Evolutionary conservation across 768 basidiomycete species (phyloP).

Genomic region (Boletus eberwhitei): DNA sequence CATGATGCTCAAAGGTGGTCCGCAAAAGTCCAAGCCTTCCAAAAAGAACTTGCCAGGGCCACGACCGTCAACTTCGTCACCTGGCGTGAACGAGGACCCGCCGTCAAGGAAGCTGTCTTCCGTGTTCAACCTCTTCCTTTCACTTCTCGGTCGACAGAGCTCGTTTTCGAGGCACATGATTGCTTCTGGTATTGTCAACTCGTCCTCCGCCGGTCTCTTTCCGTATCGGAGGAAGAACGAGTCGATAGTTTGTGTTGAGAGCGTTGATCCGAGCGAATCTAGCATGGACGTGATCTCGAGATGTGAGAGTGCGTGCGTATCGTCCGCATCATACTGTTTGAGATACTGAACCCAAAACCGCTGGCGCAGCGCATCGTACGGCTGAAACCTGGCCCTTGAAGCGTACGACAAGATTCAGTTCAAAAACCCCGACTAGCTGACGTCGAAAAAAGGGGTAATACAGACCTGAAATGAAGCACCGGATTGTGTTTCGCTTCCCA

Average conservation of each 20-base stretch:
- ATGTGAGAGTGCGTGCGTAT: slow-evolving; percentile 68
- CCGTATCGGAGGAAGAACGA: slow-evolving; percentile 74
- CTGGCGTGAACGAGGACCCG: slow-evolving; percentile 55
- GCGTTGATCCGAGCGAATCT: slow-evolving; percentile 93
- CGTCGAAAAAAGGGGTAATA: neutral
- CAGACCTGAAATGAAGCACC: slow-evolving; percentile 59
- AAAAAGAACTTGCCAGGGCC: slow-evolving; percentile 41
- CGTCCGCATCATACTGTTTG: slow-evolving; percentile 87
- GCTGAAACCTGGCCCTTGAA: slow-evolving; percentile 86
- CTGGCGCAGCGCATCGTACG: slow-evolving; percentile 88
- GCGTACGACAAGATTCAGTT: slow-evolving; percentile 5
- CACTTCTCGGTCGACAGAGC: slow-evolving; percentile 65
- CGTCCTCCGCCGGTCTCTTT: slow-evolving; percentile 62
- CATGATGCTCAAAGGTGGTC: slow-evolving; percentile 39
- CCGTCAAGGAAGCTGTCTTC: slow-evolving; percentile 43
- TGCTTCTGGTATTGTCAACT: slow-evolving; percentile 74
- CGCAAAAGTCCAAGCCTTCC: slow-evolving; percentile 61
- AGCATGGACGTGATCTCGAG: slow-evolving; percentile 93
- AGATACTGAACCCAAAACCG: slow-evolving; percentile 89
- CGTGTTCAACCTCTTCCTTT: slow-evolving; percentile 63
- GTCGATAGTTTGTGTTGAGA: slow-evolving; percentile 73
- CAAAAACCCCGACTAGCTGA: neutral
- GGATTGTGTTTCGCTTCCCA: slow-evolving; percentile 79
- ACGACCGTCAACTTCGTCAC: slow-evolving; percentile 30
- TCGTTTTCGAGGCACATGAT: slow-evolving; percentile 86